Evolutionary conservation across 768 basidiomycete species (phyloP).

Genomic region (Pleurotus tuoliensis): DNA sequence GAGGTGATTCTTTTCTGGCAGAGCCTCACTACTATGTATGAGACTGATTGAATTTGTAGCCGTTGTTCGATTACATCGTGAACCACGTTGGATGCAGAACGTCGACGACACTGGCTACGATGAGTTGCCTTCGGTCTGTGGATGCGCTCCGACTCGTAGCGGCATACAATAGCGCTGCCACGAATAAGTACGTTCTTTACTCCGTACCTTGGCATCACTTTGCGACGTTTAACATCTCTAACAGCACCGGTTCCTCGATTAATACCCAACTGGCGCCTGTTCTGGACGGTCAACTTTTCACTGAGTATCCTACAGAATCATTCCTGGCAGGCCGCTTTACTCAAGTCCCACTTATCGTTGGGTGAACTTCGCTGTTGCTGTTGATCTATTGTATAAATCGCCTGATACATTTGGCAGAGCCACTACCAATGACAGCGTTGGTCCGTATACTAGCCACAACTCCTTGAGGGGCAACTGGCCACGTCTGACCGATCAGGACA

Average conservation of each 20-base stretch:
- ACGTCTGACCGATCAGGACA: constrained; percentile 33
- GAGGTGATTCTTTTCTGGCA: constrained; percentile 28
- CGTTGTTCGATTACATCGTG: constrained; percentile 50
- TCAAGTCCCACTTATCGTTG: constrained; percentile 52
- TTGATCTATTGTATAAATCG: not conserved
- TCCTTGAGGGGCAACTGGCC: constrained; percentile 43
- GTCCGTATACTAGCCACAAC: constrained; percentile 31
- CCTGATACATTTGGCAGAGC: constrained; percentile 25
- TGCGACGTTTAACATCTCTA: not conserved
- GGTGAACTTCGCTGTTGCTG: constrained; percentile 32
- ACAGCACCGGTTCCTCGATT: constrained; percentile 42
- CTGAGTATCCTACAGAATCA: constrained; percentile 42
- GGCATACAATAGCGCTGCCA: constrained; percentile 45
- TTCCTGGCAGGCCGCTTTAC: constrained; percentile 42
- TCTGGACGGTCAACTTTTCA: constrained; percentile 48
- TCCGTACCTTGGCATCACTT: constrained; percentile 11
- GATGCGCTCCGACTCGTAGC: constrained; percentile 45
- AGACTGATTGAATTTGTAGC: constrained; percentile 24
- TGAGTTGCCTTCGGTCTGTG: constrained; percentile 47
- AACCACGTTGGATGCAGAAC: constrained; percentile 45
- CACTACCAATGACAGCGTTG: constrained; percentile 57
- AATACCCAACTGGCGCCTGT: constrained; percentile 19
- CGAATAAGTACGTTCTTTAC: constrained; percentile 29
- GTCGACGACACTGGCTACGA: constrained; percentile 26
- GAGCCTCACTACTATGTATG: not conserved